A percentile compares a stretch with the other conserved stretches of the same genome.
Evolutionary conservation across 73 alveolate species (phyloP).

Genomic region (Urostyla sp.): DNA sequence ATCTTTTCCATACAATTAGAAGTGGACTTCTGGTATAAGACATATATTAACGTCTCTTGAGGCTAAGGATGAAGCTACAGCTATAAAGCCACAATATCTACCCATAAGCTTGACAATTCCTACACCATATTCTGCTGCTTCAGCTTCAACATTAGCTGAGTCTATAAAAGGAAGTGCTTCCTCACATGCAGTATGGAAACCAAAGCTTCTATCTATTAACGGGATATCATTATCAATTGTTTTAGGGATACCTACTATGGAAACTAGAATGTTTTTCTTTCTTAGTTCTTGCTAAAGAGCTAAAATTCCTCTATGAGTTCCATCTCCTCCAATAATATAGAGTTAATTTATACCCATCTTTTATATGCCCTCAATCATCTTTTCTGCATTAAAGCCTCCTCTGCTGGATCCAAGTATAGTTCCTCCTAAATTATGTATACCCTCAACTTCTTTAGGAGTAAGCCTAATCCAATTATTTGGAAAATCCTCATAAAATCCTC

Average conservation of each 20-base stretch:
- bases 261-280: conserved; percentile 69
- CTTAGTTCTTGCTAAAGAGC: conserved; percentile 72
- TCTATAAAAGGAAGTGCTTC: conserved; percentile 94
- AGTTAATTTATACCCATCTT: conserved; percentile 85
- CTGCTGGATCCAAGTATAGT: conserved; percentile 88
- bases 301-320: conserved; percentile 89
- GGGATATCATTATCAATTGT: conserved; percentile 98
- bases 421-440: conserved; percentile 87
- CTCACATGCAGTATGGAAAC: conserved; percentile 83
- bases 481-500: conserved; percentile 84
- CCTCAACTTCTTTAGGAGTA: conserved; percentile 66
- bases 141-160: conserved; percentile 98
- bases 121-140: conserved; percentile 95
- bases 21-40: conserved; percentile 88
- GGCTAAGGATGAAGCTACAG: conserved; percentile 87
- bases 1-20: conserved; percentile 81
- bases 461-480: conserved; percentile 76
- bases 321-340: conserved; percentile 95
- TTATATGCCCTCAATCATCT: conserved; percentile 71
- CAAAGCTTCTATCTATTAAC: conserved; percentile 87
- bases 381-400: conserved; percentile 82
- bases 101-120: conserved; percentile 94
- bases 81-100: conserved; percentile 86
- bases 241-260: conserved; percentile 94
- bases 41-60: conserved; percentile 90